phyloP scores from a whole-genome alignment of 495 filamentous ascomycete genomes.

The Penicillium soppii region DNA sequence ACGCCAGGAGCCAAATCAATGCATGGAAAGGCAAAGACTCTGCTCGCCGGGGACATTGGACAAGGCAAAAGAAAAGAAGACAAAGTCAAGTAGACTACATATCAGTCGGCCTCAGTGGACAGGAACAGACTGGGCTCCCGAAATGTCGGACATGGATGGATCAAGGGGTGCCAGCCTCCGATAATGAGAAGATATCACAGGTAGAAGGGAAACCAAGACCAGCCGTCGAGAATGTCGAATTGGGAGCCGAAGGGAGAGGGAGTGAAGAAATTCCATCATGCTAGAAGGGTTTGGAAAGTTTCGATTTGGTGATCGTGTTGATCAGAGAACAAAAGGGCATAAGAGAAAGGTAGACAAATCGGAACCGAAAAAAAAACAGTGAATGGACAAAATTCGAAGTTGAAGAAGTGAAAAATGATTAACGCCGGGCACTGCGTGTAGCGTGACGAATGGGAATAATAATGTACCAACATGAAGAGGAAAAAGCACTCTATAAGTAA shows the following conservation, averaged over 20 bases:
- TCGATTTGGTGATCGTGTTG: constrained; percentile 6
- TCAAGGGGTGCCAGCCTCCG: not conserved
- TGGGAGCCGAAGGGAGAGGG: not conserved
- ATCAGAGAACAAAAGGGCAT: constrained; percentile 4
- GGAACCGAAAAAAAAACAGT: constrained; percentile 15
- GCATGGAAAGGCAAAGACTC: not conserved
- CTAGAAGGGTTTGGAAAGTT: constrained; percentile 1
- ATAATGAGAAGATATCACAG: constrained; percentile 1
- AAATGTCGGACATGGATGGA: not conserved
- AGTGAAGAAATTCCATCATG: not conserved
- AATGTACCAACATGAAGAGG: constrained; percentile 31
- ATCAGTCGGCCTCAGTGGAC: not conserved
- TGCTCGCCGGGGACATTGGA: not conserved
- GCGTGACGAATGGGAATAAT: constrained; percentile 29
- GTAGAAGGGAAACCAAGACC: not conserved
- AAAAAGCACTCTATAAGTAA: constrained; percentile 36
- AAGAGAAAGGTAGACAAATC: constrained; percentile 3
- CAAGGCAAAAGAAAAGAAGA: constrained; percentile 6
- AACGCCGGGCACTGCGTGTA: constrained; percentile 24
- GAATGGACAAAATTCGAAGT: constrained; percentile 17
- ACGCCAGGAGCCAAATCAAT: not conserved
- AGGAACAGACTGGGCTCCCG: not conserved
- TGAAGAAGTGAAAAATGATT: constrained; percentile 21
- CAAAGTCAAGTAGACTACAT: constrained; percentile 17
- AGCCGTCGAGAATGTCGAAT: not conserved